phyloP scores from a whole-genome alignment of 208 protist species.

The Trypanosoma boissoni region DNA sequence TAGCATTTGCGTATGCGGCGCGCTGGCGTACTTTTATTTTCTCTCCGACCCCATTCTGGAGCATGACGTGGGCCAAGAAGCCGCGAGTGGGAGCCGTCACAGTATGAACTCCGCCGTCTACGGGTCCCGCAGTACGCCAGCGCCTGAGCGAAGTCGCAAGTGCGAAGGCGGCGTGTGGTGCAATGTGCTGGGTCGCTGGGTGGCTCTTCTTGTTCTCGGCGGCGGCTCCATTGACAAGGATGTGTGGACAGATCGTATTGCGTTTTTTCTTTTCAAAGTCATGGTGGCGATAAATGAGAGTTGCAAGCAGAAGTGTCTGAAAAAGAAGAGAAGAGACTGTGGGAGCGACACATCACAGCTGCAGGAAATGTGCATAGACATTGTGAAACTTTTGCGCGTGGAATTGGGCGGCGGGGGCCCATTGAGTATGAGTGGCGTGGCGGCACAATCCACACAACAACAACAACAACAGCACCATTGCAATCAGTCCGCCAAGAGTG shows the following conservation, averaged over 20 bases:
- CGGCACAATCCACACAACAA: conserved; percentile 2
- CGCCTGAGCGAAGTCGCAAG: conserved; percentile 12
- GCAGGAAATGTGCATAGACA: conserved; percentile 7
- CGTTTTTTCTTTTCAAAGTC: conserved; percentile 32
- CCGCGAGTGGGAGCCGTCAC: neutral
- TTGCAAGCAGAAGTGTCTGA: conserved; percentile 11
- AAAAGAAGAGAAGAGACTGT: neutral
- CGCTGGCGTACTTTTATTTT: conserved; percentile 63
- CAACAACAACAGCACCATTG: conserved; percentile 15
- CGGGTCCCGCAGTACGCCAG: neutral
- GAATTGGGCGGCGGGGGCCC: conserved; percentile 16
- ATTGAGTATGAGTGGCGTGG: conserved; percentile 21
- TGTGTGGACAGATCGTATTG: conserved; percentile 63
- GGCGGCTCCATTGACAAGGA: conserved; percentile 54
- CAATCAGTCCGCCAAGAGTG: neutral
- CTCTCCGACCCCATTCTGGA: conserved; percentile 53
- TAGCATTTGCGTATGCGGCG: conserved; percentile 46
- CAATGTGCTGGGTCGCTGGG: conserved; percentile 56
- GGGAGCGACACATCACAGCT: neutral
- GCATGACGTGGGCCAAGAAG: conserved; percentile 12
- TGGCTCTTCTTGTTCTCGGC: conserved; percentile 56
- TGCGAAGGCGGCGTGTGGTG: conserved; percentile 61
- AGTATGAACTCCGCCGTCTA: neutral
- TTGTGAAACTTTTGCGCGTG: conserved; percentile 13
- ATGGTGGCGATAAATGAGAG: conserved; percentile 11